phyloP scores from a whole-genome alignment of 345 rosid genomes.

The Bretschneidera sinensis region DNA sequence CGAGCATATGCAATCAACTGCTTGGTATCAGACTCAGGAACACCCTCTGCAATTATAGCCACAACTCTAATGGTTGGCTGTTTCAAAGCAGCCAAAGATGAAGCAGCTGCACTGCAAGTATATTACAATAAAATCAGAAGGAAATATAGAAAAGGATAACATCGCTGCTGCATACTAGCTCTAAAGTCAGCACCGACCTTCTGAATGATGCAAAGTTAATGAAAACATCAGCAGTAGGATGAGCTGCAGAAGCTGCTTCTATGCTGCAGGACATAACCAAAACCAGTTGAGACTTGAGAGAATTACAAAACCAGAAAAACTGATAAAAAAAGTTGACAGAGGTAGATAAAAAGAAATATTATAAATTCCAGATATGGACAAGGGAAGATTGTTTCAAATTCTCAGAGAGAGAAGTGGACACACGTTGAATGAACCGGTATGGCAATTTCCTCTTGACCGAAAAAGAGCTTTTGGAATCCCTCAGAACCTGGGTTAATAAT shows the following conservation, averaged over 20 bases:
- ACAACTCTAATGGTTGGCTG: constrained; percentile 87
- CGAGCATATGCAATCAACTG: constrained; percentile 80
- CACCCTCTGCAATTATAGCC: constrained; percentile 86
- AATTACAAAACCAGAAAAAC: constrained; percentile 1
- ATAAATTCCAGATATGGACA: not conserved
- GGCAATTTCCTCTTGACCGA: constrained; percentile 75
- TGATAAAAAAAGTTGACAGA: not conserved
- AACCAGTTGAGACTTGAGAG: too few relatives aligned
- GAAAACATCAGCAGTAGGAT: constrained; percentile 67
- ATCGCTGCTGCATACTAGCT: not conserved
- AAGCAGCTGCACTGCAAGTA: constrained; percentile 61
- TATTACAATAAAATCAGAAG: constrained; percentile 2
- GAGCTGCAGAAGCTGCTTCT: constrained; percentile 59
- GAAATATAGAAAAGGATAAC: not conserved
- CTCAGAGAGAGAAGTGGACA: constrained; percentile 4
- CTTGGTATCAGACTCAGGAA: constrained; percentile 82
- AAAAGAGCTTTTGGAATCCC: constrained; percentile 70
- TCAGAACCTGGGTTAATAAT: constrained; percentile 61
- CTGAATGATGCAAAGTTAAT: constrained; percentile 65
- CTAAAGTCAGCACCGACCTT: constrained; percentile 29
- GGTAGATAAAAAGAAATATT: not conserved
- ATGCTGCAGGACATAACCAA: constrained; percentile 32
- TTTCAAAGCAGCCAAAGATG: constrained; percentile 68
- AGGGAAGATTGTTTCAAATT: not conserved
- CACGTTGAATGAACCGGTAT: constrained; percentile 67